Base-by-base conservation (phyloP, 768 basidiomycete genomes). In the Daedaleopsis sinensis region DNA sequence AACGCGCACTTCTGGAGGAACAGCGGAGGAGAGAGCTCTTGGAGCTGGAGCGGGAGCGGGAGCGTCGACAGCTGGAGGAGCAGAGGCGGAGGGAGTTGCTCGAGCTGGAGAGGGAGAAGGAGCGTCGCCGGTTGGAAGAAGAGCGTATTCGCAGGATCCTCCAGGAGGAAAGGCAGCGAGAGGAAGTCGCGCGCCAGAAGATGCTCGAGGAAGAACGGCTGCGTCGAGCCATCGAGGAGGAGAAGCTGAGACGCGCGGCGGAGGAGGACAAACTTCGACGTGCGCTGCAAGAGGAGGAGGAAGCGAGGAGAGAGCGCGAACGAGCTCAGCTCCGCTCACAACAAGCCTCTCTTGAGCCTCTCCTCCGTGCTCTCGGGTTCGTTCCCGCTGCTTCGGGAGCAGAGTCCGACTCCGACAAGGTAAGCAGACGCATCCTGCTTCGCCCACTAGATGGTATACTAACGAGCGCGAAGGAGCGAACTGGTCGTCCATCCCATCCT, bases 1-100 rank as follows among this genome's bases (percentile, higher is more conserved):
- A 63, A 48, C 52, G 67, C 35, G 54, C 61, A 55, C 15, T 65
- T 24, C 35, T 68, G 61, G 59, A 68, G 59, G 69, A 70, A 55
- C 66, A 67, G 56, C 58, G 61, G 43, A 62, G 62, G 57, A 61
- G 63, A 61, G 58, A 64, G 52, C 32, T 64, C 16, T 49, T 61
- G 9, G 65, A 66, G 55, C 42, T 57, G 21, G 63, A 61, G 53
- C 42, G 59, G 48, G 58, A 55, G 54, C 44, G 27, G 54, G 43
- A 59, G 57, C 51, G 65, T 27, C 64, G 68, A 32, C 27, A 7
- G 62, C 55, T 68, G 37, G 70, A 67, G 52, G 66, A 67, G 42
- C 59, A 61, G 50, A 58, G 61, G 39, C 59, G 57, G 42, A 48
- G 56, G 44, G 57, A 61, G 51, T 49, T 57, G n/a, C 53, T 61